Base-by-base conservation (phyloP, 2,329 filamentous ascomycete species). In the Pseudogymnoascus sp. region DNA sequence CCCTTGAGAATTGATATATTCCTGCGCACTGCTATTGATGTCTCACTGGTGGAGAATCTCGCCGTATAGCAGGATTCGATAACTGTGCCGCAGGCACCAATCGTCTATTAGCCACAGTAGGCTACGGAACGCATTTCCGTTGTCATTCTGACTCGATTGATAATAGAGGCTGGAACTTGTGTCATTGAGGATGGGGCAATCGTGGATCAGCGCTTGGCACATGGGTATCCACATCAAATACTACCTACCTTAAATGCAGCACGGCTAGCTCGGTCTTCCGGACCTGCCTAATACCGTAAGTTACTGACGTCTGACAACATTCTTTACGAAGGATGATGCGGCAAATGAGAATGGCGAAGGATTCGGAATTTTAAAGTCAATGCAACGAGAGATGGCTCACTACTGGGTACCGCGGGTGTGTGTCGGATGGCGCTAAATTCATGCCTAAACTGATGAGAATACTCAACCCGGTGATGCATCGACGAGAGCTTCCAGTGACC, bases 271-370 rank as follows among this genome's bases (percentile, higher is more conserved):
- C 35, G 35, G 35, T n/a, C 35, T 38, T 38, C 12, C 12, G 12
- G 39, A 42, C 39, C 41, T 44, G 41, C 41, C 41, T 44, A 44
- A 44, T 44, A 44, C 41, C 41, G 41, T 44, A 44, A 44, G 39
- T 12, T 38, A 13, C 35, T 38, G 35, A n/a, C 35, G 35, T 38
- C 35, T 38, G 35, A 38, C 35, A 38, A 38, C 35, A 38, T 38
- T 38, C 12, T 38, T 38, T n/a, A 38, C 35, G 13, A 38, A 38
- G 35, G 12, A 38, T 38, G 13, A 38, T n/a, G 35, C 35, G 35
- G 35, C 12, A 38, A 38, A 38, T 38, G 35, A 38, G 35, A 38
- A 38, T 38, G 35, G 35, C 35, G 35, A 38, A 38, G 35, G 35
- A 38, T 38, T 38, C 35, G 35, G 35, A 38, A 38, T 38, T 38